A percentile compares a stretch with the other conserved stretches of the same genome.
Conservation (phyloP, 1,139 yeast species). For the Arxiozyma slooffiae region DNA sequence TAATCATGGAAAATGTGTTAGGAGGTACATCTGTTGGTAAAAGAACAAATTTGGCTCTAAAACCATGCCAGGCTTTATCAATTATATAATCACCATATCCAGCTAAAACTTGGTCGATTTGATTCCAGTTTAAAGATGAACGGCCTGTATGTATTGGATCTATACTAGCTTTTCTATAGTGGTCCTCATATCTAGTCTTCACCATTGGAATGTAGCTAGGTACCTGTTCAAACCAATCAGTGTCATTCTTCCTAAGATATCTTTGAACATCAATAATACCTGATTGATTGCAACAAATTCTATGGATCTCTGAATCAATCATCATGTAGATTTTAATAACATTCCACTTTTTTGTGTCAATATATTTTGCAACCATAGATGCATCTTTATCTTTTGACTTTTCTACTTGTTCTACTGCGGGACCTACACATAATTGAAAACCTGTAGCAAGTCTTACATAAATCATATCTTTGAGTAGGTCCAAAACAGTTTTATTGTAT, state of each 20-base stretch:
- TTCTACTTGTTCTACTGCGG: slow-evolving; percentile 56
- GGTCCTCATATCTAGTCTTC: slow-evolving; percentile 68
- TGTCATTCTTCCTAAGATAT: slow-evolving; percentile 36
- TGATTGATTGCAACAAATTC: slow-evolving; percentile 62
- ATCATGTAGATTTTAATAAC: slow-evolving; percentile 53
- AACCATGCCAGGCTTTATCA: slow-evolving; percentile 47
- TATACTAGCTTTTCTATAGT: slow-evolving; percentile 49
- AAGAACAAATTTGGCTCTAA: slow-evolving; percentile 72
- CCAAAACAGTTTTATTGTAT: slow-evolving; percentile 41
- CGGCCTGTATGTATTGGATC: slow-evolving; percentile 48
- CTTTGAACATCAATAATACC: slow-evolving; percentile 70
- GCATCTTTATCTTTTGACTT: slow-evolving; percentile 32
- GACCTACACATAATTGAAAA: slow-evolving; percentile 69
- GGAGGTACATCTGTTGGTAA: slow-evolving; percentile 65
- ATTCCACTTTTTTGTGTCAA: slow-evolving; percentile 17
- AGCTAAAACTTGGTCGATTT: slow-evolving; percentile 78
- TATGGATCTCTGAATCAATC: slow-evolving; percentile 73
- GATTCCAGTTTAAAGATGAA: slow-evolving; percentile 73
- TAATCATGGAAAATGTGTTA: slow-evolving; percentile 33
- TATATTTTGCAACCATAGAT: slow-evolving; percentile 10
- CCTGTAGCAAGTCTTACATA: slow-evolving; percentile 75
- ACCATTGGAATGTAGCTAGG: slow-evolving; percentile 37
- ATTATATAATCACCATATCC: slow-evolving; percentile 69
- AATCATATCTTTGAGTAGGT: slow-evolving; percentile 77
- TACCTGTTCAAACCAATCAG: slow-evolving; percentile 25